phyloP scores from a whole-genome alignment of 2,329 filamentous ascomycete species.

The Pseudogymnoascus sp. region DNA sequence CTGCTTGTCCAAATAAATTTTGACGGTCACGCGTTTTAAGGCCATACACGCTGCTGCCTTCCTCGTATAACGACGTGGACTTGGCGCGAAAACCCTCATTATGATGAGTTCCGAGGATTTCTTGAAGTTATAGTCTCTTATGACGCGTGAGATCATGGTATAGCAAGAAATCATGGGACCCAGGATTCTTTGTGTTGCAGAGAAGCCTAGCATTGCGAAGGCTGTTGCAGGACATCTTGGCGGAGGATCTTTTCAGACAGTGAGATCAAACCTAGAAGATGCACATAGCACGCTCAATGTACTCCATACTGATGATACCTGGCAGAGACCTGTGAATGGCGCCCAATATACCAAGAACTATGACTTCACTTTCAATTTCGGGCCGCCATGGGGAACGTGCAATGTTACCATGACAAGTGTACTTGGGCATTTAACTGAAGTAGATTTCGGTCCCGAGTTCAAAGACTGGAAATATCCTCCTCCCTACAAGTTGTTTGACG shows the following conservation, averaged over 20 bases:
- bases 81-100: neutral
- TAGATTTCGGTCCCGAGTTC: conserved; percentile 68
- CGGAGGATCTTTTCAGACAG: conserved; percentile 64
- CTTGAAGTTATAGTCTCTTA: neutral
- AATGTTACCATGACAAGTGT: conserved; percentile 92
- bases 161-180: neutral
- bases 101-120: neutral
- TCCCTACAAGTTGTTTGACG: conserved; percentile 73
- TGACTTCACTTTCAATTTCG: conserved; percentile 83
- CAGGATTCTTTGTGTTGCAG: conserved; percentile 67
- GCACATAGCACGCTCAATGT: neutral
- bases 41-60: neutral
- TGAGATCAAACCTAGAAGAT: conserved; percentile 38
- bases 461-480: conserved; percentile 76
- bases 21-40: neutral
- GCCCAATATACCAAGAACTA: conserved; percentile 85
- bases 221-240: conserved; percentile 85
- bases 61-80: neutral
- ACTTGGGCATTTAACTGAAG: conserved; percentile 73
- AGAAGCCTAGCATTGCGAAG: conserved; percentile 93
- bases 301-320: conserved; percentile 9
- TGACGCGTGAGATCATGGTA: neutral
- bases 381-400: conserved; percentile 69
- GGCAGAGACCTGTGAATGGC: conserved; percentile 21
- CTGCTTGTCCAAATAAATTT: neutral